Evolutionary conservation across 176 grass and related monocot genomes (phyloP), one percentile per base, ranked within the genome.

Genomic region (Eragrostis nindensis): DNA sequence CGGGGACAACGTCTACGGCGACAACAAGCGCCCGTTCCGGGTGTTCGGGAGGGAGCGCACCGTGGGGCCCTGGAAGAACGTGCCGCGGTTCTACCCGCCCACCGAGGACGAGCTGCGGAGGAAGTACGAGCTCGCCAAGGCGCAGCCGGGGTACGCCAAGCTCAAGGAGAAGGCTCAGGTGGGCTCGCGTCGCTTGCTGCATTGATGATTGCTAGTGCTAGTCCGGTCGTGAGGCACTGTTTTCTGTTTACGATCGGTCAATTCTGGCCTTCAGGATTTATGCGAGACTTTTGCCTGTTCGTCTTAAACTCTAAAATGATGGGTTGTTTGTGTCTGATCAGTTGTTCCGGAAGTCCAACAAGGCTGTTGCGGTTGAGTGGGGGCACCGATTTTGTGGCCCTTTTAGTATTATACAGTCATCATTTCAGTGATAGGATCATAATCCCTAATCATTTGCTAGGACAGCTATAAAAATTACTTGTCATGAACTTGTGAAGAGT

Each of bases 1-100:
- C 63, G 95, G 95, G 43, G 95, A 98, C 90, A 98, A 98, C 77
- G 86, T 98, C 52, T 98, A 98, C 68, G 92, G 95, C 50, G 95
- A 98, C 86, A 91, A 91, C 88, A 90, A 91, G 80, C 81, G 86
- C 60, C 95, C 88, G 38, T 87, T 65, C 60, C 84, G 77, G 60
- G 45, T 89, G 40, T 63, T 90, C 32, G 95, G 95, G 19, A 79
- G 61, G 78, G 83, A 97, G 59, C 79, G 95, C 75, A 94, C 92
- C 45, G 73, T 94, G 12, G 95, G 95, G 19, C 95, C 89, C 0
- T 97, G 95, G 95, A 92, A 55, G 90, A 98, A 98, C 55, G 47
- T 78, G 42, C 73, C 90, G 44, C 87, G 95, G 48, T 98, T 98
- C 90, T 94, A 89, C 77, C 90, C 92, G 6, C 90, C 95, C 17